These are phyloP conservation scores for Lecanicillium sp. DNA, from an alignment of 2,329 filamentous ascomycete genomes.

Conservation along the genomic window DNA sequence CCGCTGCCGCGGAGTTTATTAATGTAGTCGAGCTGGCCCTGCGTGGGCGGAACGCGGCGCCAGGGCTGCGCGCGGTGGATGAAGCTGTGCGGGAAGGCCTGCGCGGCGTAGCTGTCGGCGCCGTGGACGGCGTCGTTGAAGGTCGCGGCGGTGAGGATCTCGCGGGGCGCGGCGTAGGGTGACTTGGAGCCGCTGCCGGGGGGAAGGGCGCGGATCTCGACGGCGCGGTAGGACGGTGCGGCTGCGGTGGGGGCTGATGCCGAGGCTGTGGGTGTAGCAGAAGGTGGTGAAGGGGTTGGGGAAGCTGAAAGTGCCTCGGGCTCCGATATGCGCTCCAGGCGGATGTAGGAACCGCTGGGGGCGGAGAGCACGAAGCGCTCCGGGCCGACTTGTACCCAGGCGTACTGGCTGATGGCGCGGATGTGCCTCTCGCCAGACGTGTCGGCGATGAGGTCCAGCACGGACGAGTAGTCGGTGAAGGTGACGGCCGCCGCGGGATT, in stretches of 20 bases:
- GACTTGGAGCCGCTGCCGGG: slow-evolving; percentile 36
- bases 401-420: slow-evolving; percentile 63
- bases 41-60: slow-evolving; percentile 60
- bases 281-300: not conserved
- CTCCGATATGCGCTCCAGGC: slow-evolving; percentile 38
- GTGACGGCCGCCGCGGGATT: slow-evolving; percentile 46
- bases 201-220: slow-evolving; percentile 44
- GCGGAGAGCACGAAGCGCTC: slow-evolving; percentile 66
- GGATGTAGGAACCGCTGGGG: slow-evolving; percentile 55
- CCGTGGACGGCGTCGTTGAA: slow-evolving; percentile 75
- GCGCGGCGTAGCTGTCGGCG: slow-evolving; percentile 71
- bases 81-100: slow-evolving; percentile 59
- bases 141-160: slow-evolving; percentile 58
- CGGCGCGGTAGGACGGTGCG: slow-evolving; percentile 33
- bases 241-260: not conserved
- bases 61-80: slow-evolving; percentile 63
- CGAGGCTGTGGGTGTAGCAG: not conserved
- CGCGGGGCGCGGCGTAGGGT: slow-evolving; percentile 63
- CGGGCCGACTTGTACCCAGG: slow-evolving; percentile 77
- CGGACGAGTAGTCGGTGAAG: slow-evolving; percentile 85
- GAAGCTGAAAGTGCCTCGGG: not conserved
- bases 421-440: slow-evolving; percentile 74
- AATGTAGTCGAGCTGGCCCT: slow-evolving; percentile 61
- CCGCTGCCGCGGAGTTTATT: slow-evolving; percentile 57
- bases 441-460: slow-evolving; percentile 86